These are phyloP conservation scores for Volvariella surrecta DNA, from an alignment of 1,284 basidiomycete genomes.

Conservation along the genomic window DNA sequence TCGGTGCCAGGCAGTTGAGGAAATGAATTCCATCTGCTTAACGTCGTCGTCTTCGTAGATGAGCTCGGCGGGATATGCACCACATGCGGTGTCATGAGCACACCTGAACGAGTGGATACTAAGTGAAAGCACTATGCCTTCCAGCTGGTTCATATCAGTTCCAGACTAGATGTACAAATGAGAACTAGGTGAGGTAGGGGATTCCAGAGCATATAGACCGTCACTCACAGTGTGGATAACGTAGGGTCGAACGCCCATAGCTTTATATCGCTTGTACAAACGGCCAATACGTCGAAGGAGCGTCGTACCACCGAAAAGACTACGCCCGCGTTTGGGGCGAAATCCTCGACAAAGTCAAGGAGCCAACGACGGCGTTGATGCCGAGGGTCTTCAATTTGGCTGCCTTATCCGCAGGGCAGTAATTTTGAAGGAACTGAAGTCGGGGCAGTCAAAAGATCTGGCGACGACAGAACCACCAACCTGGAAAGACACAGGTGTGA, in stretches of 20 bases:
- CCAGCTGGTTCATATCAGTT: too few relatives aligned
- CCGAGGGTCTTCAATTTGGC: constrained; percentile 26
- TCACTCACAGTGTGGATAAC: too few relatives aligned
- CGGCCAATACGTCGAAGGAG: too few relatives aligned
- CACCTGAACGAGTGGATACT: constrained; percentile 18
- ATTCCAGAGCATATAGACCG: too few relatives aligned
- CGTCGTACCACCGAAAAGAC: constrained; percentile 24
- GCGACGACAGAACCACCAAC: too few relatives aligned
- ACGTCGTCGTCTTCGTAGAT: constrained; percentile 32
- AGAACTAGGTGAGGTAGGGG: too few relatives aligned
- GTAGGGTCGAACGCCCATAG: too few relatives aligned
- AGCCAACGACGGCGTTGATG: constrained; percentile 28
- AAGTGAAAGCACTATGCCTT: too few relatives aligned
- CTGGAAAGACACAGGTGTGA: too few relatives aligned
- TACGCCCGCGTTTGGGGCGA: constrained; percentile 22
- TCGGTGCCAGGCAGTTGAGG: too few relatives aligned
- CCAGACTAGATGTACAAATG: too few relatives aligned
- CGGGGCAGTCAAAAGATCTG: constrained; percentile 6
- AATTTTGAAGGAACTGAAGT: constrained; percentile 30
- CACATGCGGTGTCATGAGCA: constrained; percentile 31
- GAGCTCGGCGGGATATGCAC: constrained; percentile 9
- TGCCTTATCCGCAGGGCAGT: constrained; percentile 33
- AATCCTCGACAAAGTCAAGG: constrained; percentile 20
- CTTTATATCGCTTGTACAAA: too few relatives aligned
- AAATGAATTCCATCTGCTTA: constrained; percentile 28